A percentile compares a stretch with the other conserved stretches of the same genome.
Evolutionary conservation across 106 monocot species (phyloP).

Genomic region (Phalaenopsis equestris): DNA sequence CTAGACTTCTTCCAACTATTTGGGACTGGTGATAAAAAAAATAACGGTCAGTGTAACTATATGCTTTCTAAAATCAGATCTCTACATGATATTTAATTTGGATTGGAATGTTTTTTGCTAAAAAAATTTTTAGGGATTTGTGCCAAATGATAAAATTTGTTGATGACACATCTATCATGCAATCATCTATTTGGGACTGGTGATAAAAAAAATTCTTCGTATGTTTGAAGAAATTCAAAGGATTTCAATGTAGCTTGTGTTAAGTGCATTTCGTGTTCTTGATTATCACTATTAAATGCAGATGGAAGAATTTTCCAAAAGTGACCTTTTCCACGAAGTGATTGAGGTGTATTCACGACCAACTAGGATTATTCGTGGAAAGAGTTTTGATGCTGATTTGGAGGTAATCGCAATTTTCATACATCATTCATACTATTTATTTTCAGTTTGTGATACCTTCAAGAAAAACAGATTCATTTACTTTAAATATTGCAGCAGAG

Average conservation of each 20-base stretch:
- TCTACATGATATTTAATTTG: too few relatives aligned
- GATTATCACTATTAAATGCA: conserved; percentile 21
- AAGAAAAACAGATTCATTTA: conserved; percentile 1
- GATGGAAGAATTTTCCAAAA: conserved; percentile 72
- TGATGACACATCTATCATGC: too few relatives aligned
- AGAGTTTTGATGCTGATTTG: conserved; percentile 38
- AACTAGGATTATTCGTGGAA: conserved; percentile 90
- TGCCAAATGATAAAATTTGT: too few relatives aligned
- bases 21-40: too few relatives aligned
- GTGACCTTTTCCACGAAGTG: conserved; percentile 59
- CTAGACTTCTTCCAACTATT: too few relatives aligned
- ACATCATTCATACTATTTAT: neutral
- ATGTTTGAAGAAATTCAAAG: too few relatives aligned
- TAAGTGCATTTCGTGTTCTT: neutral
- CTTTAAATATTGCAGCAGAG: neutral
- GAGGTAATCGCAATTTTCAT: conserved; percentile 40
- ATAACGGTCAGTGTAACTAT: too few relatives aligned
- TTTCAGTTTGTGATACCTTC: neutral
- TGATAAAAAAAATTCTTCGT: too few relatives aligned
- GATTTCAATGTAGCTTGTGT: neutral
- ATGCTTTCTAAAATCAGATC: too few relatives aligned
- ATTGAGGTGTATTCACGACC: conserved; percentile 87
- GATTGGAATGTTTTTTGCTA: too few relatives aligned
- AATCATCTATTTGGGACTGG: too few relatives aligned
- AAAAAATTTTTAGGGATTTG: too few relatives aligned